Base-by-base conservation (phyloP, 2,329 filamentous ascomycete genomes). In the Ophiocordyceps unilateralis region DNA sequence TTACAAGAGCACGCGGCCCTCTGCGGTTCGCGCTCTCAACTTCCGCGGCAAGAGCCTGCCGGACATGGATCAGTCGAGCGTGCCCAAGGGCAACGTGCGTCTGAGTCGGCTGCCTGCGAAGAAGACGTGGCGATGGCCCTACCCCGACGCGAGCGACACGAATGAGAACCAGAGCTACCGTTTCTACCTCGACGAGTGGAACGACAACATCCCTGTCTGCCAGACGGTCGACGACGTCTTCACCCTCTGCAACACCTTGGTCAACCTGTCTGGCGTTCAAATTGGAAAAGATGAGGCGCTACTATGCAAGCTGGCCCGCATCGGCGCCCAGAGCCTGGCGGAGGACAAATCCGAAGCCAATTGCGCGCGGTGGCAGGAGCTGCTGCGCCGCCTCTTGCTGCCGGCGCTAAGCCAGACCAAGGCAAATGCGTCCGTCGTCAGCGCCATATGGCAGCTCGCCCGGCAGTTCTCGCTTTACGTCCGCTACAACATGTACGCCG, bases 171-270 rank as follows among this genome's bases (percentile, higher is more conserved):
- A 73, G n/a, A 75, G 83, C 42, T 96, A 95, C 58, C 77, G 83
- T 28, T 96, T 93, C 57, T 98, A 98, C 60, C 95, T 91, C 79
- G 87, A 94, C 46, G 91, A 96, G 51, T 98, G 91, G 91, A 72
- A 79, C 2, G 89, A 96, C 60, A 93, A 91, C 49, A 72, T 98
- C 39, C 93, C 91, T 1, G 66, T 94, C 19, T 98, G 91, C 55
- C 88, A 93, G 57, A 83, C 70, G 2, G 77, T 94, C 6, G 86
- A 95, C 48, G 91, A 98, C 55, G 72, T 98, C 14, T 91, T 96
- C 58, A 78, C 81, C 2, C 73, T 95, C 1, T 93, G 87, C 59
- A 75, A 78, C 45, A 88, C 86, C 1, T 72, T 98, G 20, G 67
- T 95, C 39, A 93, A 91, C 49, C 66, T 89, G 21, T 82, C 88